Evolutionary conservation across 148 eudicot genomes (phyloP), one percentile per base, ranked within the genome.

Genomic region (Hydrangea macrophylla): DNA sequence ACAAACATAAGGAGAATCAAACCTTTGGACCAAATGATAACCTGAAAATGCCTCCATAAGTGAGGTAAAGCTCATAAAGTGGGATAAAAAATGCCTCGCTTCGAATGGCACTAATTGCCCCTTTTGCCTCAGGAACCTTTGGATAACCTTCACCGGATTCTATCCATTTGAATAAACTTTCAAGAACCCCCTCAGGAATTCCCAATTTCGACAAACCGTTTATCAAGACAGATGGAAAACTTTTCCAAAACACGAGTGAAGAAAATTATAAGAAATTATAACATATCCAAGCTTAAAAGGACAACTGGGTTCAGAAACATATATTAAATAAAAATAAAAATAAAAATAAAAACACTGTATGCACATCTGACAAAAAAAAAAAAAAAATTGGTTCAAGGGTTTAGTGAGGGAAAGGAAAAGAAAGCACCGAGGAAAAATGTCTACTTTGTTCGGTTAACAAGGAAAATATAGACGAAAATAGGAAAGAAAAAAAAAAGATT

Each of bases 1-100:
- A 55, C 9, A 44, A 2, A 73, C 62, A 67, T 59, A 62, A 66
- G 36, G 45, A 36, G 12, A 71, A 72, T 67, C 74, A 58, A 71
- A 94, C 99, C 99, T 91, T 95, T 69, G 99, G 99, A 60, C 99
- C 99, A 76, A 95, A 89, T 55, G 85, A 82, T 67, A 95, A 75
- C 76, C 97, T 81, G 82, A 95, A 95, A 70, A 95, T 81, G 56
- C 99, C 99, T 44, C 99, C 99, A 75, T 95, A 95, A 69, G 97
- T 91, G 67, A 91, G 88, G 80, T 64, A 95, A 60, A 95, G 97
- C 77, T 95, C 96, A 65, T 87, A 95, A 76, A 94, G 77, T 28
- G 97, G 97, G 61, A 94, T 74, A 73, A 94, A 94, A 71, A 94
- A 94, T 2, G 99, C 84, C 81, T 90, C 97, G 33, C 71, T 82